Evolutionary conservation across 306 rosid genomes (phyloP), one percentile per base, ranked within the genome.

Genomic region (Biancaea sappan): DNA sequence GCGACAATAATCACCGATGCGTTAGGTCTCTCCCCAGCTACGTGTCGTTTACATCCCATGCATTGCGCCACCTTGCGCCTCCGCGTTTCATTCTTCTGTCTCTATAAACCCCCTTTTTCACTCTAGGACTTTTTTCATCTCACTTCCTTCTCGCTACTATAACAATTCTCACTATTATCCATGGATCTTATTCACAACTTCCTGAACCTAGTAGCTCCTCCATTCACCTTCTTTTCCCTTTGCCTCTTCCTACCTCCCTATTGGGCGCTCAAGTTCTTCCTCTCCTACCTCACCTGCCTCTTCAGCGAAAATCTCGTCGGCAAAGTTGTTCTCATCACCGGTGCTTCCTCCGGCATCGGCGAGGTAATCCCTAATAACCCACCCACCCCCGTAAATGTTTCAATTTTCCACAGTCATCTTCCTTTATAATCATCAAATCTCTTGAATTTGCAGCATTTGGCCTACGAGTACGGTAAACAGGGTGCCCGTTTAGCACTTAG

Each of bases 381-480:
- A n/a, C 37, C 10, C 18, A 6, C 40, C 0, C 11, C 63, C 38
- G n/a, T n/a, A n/a, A n/a, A 13, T 56, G 4, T 25, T 0, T 9
- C 16, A 34, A 0, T 15, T 15, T 9, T 28, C n/a, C 5, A 34
- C 16, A 57, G 28, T 57, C 64, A 4, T 11, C 0, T 4, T 29
- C 22, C 11, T 58, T 34, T 57, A 12, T 4, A 22, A 24, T 22
- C 38, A 28, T 57, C 12, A 15, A 18, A 29, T 59, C 6, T 32
- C 24, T 16, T 26, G 14, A 57, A 59, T 35, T 46, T 67, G 34
- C 51, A 83, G 88, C 72, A 86, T 43, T 67, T 88, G 82, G 90
- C 87, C 8, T 88, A 88, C 19, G 90, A 88, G 72, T 86, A 88
- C 52, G 90, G 81, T 0, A 79, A 26, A 60, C 81, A 79, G 80